Evolutionary conservation across 106 monocot genomes (phyloP), one percentile per base, ranked within the genome.

Genomic region (Dioscorea zingiberensis): DNA sequence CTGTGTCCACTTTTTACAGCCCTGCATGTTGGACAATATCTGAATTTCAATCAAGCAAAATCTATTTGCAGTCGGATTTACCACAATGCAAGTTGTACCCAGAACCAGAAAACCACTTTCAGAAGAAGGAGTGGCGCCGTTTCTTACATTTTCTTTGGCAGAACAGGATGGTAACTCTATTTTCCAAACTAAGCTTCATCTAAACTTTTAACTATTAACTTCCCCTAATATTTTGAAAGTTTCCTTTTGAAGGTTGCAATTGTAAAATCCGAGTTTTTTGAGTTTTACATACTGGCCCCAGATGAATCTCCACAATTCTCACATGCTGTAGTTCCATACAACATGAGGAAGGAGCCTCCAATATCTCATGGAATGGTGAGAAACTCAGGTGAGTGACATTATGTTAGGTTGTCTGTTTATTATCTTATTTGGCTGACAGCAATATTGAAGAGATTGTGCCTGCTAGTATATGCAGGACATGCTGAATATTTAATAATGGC

Each of bases 91-190:
- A 11, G 16, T 58, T 78, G 58, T 38, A 46, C 47, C 78, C 73
- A 29, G 45, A 62, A 16, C 73, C 78, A 17, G 73, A 73, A 56
- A 63, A 73, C 47, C 9, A 26, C 26, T 21, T 54, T 32, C 69
- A 79, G 68, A 47, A 25, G 6, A 64, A 49, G 15, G 79, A 79
- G 58, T 79, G 79, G 79, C 32, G 32, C 17, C 53, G 3, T 8
- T 79, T 79, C 23, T 19, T 69, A 32, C 18, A 28, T 3, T 79
- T 49, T 58, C 73, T 79, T 32, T 22, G 69, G 58, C 21, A 48
- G 32, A 30, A 49, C 3, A 18, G 38, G 18, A 69, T 19, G 69
- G 79, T 79, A 64, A 63, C 13, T 30, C 25, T 38, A 7, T 5
- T 19, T 51, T 38, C 4, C 7, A 32, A 26, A 26, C 4, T 21